phyloP scores from a whole-genome alignment of 192 early-diverging fungal genomes.

The Coemansia sp. region DNA sequence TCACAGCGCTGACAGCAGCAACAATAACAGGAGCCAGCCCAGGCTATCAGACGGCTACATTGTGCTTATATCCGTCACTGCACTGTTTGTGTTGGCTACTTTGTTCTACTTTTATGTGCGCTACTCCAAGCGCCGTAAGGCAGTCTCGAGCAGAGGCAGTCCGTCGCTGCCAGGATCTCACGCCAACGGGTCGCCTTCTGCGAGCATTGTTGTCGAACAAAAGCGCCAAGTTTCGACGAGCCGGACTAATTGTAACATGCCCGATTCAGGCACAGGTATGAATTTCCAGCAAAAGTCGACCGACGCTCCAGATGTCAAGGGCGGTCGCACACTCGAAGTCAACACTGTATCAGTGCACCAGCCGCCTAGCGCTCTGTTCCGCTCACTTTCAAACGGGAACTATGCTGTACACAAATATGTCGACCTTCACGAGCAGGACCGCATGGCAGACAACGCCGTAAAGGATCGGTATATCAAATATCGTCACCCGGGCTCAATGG shows the following conservation, averaged over 20 bases:
- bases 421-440: conserved; percentile 6
- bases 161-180: conserved; percentile 1
- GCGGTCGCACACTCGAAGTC: background rate
- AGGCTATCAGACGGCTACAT: conserved; percentile 44
- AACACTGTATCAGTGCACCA: conserved; percentile 6
- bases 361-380: background rate
- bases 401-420: background rate
- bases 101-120: conserved; percentile 47
- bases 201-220: conserved; percentile 5
- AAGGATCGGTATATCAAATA: conserved; percentile 13
- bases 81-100: conserved; percentile 23
- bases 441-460: background rate
- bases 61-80: conserved; percentile 33
- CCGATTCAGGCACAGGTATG: conserved; percentile 42
- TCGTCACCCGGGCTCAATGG: background rate
- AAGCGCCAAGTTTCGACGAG: background rate
- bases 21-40: background rate
- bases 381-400: background rate
- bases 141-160: background rate
- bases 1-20: background rate
- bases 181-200: conserved; percentile 1
- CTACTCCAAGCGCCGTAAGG: conserved; percentile 12
- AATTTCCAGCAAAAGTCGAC: conserved; percentile 14
- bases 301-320: background rate
- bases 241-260: conserved; percentile 7